These are phyloP conservation scores for Monosporascus cannonballus DNA, from an alignment of 2,329 filamentous ascomycete genomes.

Conservation along the genomic window DNA sequence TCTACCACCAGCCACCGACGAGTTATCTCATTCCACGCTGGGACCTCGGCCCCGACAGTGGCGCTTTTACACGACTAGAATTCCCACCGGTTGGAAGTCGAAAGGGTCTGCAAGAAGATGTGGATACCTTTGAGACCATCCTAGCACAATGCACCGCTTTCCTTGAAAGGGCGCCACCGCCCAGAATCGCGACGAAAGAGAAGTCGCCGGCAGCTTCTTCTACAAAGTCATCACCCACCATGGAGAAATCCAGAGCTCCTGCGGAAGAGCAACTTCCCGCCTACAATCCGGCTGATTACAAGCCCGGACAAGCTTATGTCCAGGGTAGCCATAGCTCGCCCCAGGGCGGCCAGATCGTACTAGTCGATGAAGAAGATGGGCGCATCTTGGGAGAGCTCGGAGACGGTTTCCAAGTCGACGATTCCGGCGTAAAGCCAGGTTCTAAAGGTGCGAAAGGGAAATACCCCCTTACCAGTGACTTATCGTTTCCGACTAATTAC, in stretches of 20 bases:
- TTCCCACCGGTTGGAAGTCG: slow-evolving; percentile 72
- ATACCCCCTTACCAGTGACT: not conserved
- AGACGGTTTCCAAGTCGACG: slow-evolving; percentile 73
- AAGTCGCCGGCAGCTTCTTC: slow-evolving; percentile 15
- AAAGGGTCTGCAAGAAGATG: slow-evolving; percentile 76
- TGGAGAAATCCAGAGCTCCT: slow-evolving; percentile 34
- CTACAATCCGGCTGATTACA: slow-evolving; percentile 80
- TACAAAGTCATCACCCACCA: slow-evolving; percentile 19
- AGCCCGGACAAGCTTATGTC: slow-evolving; percentile 72
- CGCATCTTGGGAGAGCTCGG: slow-evolving; percentile 89
- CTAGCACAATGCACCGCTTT: slow-evolving; percentile 97
- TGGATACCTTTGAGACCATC: slow-evolving; percentile 96
- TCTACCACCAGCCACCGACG: slow-evolving; percentile 88
- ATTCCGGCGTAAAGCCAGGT: slow-evolving; percentile 75
- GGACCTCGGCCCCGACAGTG: slow-evolving; percentile 83
- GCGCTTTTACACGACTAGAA: slow-evolving; percentile 88
- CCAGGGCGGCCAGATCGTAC: slow-evolving; percentile 73
- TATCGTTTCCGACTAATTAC: slow-evolving; percentile 5
- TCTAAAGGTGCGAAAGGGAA: slow-evolving; percentile 68
- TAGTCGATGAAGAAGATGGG: slow-evolving; percentile 93
- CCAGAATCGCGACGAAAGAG: slow-evolving; percentile 31
- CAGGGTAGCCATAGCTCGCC: slow-evolving; percentile 52
- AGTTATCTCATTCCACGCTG: slow-evolving; percentile 94
- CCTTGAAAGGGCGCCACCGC: slow-evolving; percentile 72
- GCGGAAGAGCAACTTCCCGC: slow-evolving; percentile 42